Conservation (phyloP, 768 basidiomycete genomes). For the Rhodotorula diobovata region DNA sequence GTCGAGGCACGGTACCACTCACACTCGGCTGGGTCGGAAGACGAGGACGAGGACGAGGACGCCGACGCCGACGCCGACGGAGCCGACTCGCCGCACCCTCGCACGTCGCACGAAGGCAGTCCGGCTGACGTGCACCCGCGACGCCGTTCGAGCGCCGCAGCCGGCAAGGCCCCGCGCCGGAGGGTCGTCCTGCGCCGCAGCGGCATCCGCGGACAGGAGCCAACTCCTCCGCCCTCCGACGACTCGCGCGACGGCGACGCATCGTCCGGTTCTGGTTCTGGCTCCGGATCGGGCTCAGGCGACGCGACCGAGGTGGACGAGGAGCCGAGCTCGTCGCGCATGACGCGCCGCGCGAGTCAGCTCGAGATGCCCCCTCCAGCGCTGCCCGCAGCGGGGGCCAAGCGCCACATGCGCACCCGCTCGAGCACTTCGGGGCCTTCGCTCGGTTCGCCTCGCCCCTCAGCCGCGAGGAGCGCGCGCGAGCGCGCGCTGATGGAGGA, state of each 20-base stretch:
- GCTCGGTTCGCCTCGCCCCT: neutral
- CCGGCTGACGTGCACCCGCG: neutral
- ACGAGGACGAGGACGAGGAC: constrained; percentile 8
- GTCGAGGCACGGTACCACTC: constrained; percentile 5
- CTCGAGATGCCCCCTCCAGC: constrained; percentile 22
- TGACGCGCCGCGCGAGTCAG: constrained; percentile 16
- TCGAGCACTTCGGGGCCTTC: neutral
- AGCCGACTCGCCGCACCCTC: constrained; percentile 17
- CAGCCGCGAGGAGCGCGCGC: neutral
- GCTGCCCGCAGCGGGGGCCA: neutral
- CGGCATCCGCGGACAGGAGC: constrained; percentile 8
- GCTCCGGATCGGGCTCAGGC: neutral
- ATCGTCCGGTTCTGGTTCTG: no score
- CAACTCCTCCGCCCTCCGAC: constrained; percentile 23
- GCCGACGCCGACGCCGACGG: constrained; percentile 16
- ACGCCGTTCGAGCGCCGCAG: neutral
- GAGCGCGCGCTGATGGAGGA: constrained; percentile 1
- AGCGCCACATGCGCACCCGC: constrained; percentile 2
- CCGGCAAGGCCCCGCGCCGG: neutral
- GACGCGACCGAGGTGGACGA: constrained; percentile 41
- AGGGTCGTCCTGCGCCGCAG: neutral
- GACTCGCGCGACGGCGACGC: constrained; percentile 4
- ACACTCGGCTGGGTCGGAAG: neutral
- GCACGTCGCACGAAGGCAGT: constrained; percentile 25
- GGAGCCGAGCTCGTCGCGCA: constrained; percentile 12